A percentile compares a stretch with the other conserved stretches of the same genome.
phyloP scores from a whole-genome alignment of 2,329 filamentous ascomycete genomes.

The Pyricularia sp. region DNA sequence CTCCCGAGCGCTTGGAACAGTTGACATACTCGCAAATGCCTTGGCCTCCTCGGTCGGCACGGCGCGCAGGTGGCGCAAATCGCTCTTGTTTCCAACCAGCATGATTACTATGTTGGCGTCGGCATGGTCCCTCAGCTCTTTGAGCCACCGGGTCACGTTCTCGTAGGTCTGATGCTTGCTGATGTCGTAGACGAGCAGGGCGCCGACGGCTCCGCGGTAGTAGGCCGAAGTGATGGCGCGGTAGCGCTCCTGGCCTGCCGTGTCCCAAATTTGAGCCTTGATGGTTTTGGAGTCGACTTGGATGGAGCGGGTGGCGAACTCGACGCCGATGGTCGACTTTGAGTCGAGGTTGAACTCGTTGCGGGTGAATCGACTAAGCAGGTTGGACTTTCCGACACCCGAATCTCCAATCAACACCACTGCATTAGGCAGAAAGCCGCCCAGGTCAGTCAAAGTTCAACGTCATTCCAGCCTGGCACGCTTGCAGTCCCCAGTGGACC shows the following conservation, averaged over 20 bases:
- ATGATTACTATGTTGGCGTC: conserved; percentile 99
- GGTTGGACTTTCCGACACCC: conserved; percentile 98
- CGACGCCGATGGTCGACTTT: conserved; percentile 98
- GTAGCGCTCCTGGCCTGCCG: conserved; percentile 96
- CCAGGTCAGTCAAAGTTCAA: not conserved
- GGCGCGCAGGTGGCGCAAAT: conserved; percentile 95
- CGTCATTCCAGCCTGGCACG: not conserved
- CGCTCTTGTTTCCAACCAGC: conserved; percentile 99
- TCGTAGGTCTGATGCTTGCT: conserved; percentile 99
- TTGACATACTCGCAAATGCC: conserved; percentile 73
- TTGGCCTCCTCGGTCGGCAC: conserved; percentile 98
- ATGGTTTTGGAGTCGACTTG: conserved; percentile 99
- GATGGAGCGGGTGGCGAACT: conserved; percentile 96
- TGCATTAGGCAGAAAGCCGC: conserved; percentile 21
- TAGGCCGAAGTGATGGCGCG: conserved; percentile 98
- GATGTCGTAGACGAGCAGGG: conserved; percentile 97
- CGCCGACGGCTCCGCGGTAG: conserved; percentile 94
- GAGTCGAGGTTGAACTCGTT: conserved; percentile 99
- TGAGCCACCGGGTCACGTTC: conserved; percentile 97
- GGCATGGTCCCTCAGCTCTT: conserved; percentile 94
- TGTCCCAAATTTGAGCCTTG: conserved; percentile 99
- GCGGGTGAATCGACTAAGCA: conserved; percentile 96
- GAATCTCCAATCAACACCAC: conserved; percentile 99
- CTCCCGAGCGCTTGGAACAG: not conserved
- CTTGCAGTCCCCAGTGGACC: conserved; percentile 8